Conservation (phyloP, 805 yeast species). For the Blastobotrys muscicola region DNA sequence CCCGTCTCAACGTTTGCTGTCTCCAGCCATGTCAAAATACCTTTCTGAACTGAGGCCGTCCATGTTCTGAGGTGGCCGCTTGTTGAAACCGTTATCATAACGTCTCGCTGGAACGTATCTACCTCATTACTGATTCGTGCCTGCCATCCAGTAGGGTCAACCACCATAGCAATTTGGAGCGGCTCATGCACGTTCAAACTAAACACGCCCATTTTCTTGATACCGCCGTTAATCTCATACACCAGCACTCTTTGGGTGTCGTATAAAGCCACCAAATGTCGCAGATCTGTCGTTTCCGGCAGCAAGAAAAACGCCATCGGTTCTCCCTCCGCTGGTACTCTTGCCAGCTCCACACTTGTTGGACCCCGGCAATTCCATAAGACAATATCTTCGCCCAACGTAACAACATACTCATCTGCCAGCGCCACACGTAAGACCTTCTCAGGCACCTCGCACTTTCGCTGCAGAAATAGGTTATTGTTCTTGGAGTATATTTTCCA, state of each 20-base stretch:
- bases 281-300: slow-evolving; percentile 25
- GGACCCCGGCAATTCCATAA: slow-evolving; percentile 49
- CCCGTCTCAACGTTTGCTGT: slow-evolving; percentile 47
- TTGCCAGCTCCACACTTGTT: slow-evolving; percentile 6
- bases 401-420: slow-evolving; percentile 36
- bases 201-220: slow-evolving; percentile 13
- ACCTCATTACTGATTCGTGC: slow-evolving; percentile 27
- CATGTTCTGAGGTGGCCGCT: slow-evolving; percentile 43
- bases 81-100: slow-evolving; percentile 50
- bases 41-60: slow-evolving; percentile 29
- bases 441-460: too few species aligned
- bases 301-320: slow-evolving; percentile 28
- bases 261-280: slow-evolving; percentile 16
- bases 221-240: slow-evolving; percentile 12
- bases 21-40: slow-evolving; percentile 44
- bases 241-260: slow-evolving; percentile 14
- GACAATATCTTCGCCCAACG: slow-evolving; percentile 38
- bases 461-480: too few species aligned
- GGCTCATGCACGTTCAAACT: slow-evolving; percentile 24
- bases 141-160: slow-evolving; percentile 60
- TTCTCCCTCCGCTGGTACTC: neutral
- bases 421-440: too few species aligned
- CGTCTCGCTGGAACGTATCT: slow-evolving; percentile 32
- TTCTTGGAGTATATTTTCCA: slow-evolving; percentile 33
- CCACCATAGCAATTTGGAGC: slow-evolving; percentile 40